A percentile compares a stretch with the other conserved stretches of the same genome.
These are phyloP conservation scores for Asclepias syriaca DNA, from an alignment of 257 asterid species.

Conservation along the genomic window DNA sequence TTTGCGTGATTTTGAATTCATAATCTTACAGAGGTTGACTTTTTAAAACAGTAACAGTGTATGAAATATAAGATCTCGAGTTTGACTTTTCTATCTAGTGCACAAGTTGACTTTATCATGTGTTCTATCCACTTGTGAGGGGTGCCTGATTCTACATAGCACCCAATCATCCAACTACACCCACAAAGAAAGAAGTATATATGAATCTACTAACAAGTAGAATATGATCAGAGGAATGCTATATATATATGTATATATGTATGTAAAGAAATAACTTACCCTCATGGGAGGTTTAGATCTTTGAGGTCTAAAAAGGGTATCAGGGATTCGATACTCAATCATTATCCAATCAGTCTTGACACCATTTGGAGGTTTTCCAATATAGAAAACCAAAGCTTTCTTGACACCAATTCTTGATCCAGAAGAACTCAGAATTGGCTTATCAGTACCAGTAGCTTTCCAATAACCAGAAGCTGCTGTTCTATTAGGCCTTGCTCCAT, in stretches of 20 bases:
- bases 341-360: constrained; percentile 54
- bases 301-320: constrained; percentile 27
- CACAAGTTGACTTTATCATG: too few species aligned
- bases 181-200: too few species aligned
- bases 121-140: too few species aligned
- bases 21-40: too few species aligned
- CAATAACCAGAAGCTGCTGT: constrained; percentile 53
- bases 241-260: too few species aligned
- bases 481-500: constrained; percentile 61
- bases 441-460: constrained; percentile 66
- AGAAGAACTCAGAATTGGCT: constrained; percentile 32
- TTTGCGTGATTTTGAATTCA: too few species aligned
- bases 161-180: too few species aligned
- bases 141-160: too few species aligned
- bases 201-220: too few species aligned
- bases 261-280: constrained; percentile 26
- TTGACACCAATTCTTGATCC: constrained; percentile 55
- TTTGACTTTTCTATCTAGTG: too few species aligned
- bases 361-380: constrained; percentile 50
- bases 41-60: too few species aligned
- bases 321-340: constrained; percentile 59
- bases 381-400: constrained; percentile 55
- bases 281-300: constrained; percentile 56
- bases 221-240: not conserved
- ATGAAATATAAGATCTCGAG: too few species aligned